A percentile compares a stretch with the other conserved stretches of the same genome.
phyloP scores from a whole-genome alignment of 257 asterid genomes.

The Jasminum sambac region DNA sequence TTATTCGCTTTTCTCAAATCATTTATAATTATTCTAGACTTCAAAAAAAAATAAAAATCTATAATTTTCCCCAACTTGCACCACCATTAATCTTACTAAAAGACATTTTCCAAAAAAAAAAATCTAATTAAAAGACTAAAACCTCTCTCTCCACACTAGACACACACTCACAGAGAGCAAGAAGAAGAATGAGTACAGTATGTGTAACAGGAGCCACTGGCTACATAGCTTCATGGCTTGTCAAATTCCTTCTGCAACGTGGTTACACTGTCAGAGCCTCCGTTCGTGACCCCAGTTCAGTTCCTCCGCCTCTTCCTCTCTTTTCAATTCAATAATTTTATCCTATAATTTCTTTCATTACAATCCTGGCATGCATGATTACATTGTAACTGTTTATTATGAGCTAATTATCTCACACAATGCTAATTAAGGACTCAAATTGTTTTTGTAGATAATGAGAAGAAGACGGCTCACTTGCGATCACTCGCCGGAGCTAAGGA shows the following conservation, averaged over 20 bases:
- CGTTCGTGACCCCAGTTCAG: constrained; percentile 33
- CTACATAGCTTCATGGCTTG: constrained; percentile 47
- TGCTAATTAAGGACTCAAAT: neutral
- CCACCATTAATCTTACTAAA: neutral
- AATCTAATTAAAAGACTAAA: too few relatives aligned
- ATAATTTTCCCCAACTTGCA: neutral
- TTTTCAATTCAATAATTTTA: neutral
- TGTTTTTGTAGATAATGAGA: constrained; percentile 32
- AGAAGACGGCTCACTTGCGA: constrained; percentile 35
- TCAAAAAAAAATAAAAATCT: neutral
- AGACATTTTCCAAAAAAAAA: too few relatives aligned
- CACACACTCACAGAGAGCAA: neutral
- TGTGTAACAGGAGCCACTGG: constrained; percentile 49
- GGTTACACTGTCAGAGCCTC: constrained; percentile 48
- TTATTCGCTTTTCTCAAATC: too few relatives aligned
- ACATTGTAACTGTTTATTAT: too few relatives aligned
- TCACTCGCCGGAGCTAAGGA: constrained; percentile 57
- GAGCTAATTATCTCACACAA: neutral
- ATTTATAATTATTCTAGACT: too few relatives aligned
- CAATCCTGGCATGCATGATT: too few relatives aligned
- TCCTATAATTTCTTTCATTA: neutral
- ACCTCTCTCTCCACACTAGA: neutral
- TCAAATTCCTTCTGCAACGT: constrained; percentile 34
- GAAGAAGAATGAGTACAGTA: constrained; percentile 25
- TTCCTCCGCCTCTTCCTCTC: neutral